Evolutionary conservation across 2,329 filamentous ascomycete species (phyloP).

Genomic region (Periconia sp.): DNA sequence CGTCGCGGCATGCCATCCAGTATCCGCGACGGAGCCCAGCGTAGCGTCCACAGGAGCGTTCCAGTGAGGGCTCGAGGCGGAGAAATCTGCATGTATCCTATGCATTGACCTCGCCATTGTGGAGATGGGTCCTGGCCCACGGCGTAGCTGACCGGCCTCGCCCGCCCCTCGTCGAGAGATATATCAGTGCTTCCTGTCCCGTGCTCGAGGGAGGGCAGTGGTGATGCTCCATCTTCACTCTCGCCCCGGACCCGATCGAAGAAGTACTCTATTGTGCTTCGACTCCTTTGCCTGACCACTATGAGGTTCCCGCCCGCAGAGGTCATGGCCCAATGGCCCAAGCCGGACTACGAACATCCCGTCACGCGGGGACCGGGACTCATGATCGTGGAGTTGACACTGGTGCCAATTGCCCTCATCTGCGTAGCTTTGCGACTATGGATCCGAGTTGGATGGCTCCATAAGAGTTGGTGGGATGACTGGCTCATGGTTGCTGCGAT

Average conservation of each 20-base stretch:
- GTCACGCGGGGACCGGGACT: conserved; percentile 49
- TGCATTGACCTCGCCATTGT: conserved; percentile 26
- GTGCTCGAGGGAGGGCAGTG: conserved; percentile 29
- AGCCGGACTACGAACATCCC: conserved; percentile 52
- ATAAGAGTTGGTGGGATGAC: conserved; percentile 48
- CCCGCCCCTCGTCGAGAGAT: conserved; percentile 16
- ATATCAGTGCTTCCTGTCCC: conserved; percentile 36
- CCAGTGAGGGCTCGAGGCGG: conserved; percentile 30
- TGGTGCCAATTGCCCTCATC: conserved; percentile 44
- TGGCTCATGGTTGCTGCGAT: conserved; percentile 46
- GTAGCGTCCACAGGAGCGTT: conserved; percentile 28
- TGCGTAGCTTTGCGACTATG: conserved; percentile 43
- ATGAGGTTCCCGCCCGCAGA: conserved; percentile 43
- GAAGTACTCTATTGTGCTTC: conserved; percentile 26
- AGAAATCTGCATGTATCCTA: conserved; percentile 24
- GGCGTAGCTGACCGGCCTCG: conserved; percentile 28
- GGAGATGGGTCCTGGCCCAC: conserved; percentile 26
- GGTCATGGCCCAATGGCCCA: conserved; percentile 48
- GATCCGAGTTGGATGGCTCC: conserved; percentile 44
- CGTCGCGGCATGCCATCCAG: conserved; percentile 34
- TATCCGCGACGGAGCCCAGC: conserved; percentile 29
- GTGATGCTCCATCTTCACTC: conserved; percentile 30
- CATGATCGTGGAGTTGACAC: conserved; percentile 48
- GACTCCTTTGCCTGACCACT: conserved; percentile 11
- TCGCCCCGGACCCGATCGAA: conserved; percentile 18